These are phyloP conservation scores for Corchorus olitorius DNA, from an alignment of 345 rosid species.

Conservation along the genomic window DNA sequence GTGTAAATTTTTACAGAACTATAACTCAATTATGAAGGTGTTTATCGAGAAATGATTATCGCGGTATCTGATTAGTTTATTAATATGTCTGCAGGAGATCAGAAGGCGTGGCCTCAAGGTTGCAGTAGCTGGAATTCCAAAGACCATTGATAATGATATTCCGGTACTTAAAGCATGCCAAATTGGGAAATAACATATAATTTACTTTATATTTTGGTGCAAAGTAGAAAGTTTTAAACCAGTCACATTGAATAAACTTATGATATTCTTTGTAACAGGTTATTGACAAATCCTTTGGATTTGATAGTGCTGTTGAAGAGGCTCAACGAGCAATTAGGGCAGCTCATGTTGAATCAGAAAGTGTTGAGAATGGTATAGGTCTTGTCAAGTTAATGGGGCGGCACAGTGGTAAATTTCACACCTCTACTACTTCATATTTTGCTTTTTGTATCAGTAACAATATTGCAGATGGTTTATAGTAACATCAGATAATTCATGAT, in stretches of 20 bases:
- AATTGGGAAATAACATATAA: not conserved
- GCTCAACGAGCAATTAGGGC: conserved; percentile 71
- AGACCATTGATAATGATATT: conserved; percentile 92
- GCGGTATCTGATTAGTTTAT: not conserved
- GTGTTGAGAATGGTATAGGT: conserved; percentile 63
- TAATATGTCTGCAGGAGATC: conserved; percentile 51
- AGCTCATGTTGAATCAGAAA: conserved; percentile 65
- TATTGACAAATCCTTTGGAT: conserved; percentile 74
- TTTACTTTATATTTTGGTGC: not conserved
- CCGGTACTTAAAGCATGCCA: conserved; percentile 43
- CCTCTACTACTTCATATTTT: too few relatives aligned
- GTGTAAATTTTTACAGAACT: not conserved
- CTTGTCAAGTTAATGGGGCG: conserved; percentile 71
- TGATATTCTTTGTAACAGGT: conserved; percentile 38
- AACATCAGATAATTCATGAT: not conserved
- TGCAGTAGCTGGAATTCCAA: conserved; percentile 83
- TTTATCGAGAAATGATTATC: not conserved
- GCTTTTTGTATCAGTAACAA: not conserved
- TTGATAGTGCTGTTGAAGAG: conserved; percentile 70
- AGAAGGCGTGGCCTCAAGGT: conserved; percentile 83
- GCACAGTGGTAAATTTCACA: conserved; percentile 46
- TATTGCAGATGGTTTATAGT: not conserved
- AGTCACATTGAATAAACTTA: not conserved
- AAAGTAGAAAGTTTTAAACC: too few relatives aligned
- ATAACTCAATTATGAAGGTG: not conserved